Percentiles rank a stretch among this genome's conserved stretches.
phyloP scores from a whole-genome alignment of 805 yeast species.

The Wickerhamiella kurtzmanii region DNA sequence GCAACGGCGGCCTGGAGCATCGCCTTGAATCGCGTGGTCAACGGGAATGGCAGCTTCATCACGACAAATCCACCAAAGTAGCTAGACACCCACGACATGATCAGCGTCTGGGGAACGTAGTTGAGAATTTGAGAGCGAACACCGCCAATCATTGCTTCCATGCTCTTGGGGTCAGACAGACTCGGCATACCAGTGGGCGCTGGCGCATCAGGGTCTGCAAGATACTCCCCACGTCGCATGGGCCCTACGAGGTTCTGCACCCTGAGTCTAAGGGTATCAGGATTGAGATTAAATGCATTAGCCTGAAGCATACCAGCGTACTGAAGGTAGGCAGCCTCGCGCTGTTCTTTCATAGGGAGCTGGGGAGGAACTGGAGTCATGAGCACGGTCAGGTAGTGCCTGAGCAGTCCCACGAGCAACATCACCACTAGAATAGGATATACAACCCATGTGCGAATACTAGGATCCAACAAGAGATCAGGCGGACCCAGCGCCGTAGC shows the following conservation, averaged over 20 bases:
- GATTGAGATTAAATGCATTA: constrained; percentile 40
- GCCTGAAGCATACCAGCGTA: constrained; percentile 45
- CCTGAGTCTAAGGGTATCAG: constrained; percentile 40
- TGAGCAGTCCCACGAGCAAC: constrained; percentile 71
- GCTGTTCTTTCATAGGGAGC: constrained; percentile 36
- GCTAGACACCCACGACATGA: constrained; percentile 92
- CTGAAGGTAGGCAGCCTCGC: constrained; percentile 44
- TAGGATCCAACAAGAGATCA: constrained; percentile 62
- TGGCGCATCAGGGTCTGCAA: constrained; percentile 35
- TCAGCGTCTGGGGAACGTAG: constrained; percentile 80
- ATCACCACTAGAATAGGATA: constrained; percentile 80
- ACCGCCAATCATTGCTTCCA: constrained; percentile 63
- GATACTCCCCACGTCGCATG: constrained; percentile 41
- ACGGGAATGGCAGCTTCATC: constrained; percentile 81
- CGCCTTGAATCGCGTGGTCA: constrained; percentile 77
- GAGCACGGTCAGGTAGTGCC: constrained; percentile 53
- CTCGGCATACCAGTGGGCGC: constrained; percentile 34
- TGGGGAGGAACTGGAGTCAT: constrained; percentile 46
- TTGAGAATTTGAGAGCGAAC: constrained; percentile 70
- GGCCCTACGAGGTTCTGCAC: constrained; percentile 35
- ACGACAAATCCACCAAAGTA: constrained; percentile 86
- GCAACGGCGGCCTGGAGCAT: constrained; percentile 83
- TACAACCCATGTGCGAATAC: constrained; percentile 76
- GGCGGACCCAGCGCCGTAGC: no score
- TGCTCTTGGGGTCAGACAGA: constrained; percentile 51